Conservation (phyloP, 495 filamentous ascomycete species). For the Aspergillus conjunctus region DNA sequence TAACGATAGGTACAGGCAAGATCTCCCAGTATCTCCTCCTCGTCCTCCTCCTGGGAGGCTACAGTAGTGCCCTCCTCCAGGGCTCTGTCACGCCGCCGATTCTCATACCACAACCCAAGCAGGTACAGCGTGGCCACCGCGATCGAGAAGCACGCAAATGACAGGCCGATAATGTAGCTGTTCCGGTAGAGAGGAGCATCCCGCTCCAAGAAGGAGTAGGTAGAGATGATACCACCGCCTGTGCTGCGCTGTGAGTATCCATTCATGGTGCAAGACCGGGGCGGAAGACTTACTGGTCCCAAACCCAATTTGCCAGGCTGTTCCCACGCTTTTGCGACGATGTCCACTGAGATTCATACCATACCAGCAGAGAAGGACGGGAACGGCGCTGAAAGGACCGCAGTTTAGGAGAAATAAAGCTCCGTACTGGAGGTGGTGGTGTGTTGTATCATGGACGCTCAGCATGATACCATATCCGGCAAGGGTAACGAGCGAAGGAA, state of each 20-base stretch:
- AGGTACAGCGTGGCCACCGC: conserved; percentile 61
- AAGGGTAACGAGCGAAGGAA: conserved; percentile 58
- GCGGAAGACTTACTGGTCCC: conserved; percentile 61
- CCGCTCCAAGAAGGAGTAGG: conserved; percentile 69
- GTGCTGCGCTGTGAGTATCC: neutral
- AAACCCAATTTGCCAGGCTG: conserved; percentile 80
- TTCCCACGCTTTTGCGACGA: conserved; percentile 71
- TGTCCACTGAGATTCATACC: conserved; percentile 85
- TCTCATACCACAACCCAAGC: conserved; percentile 57
- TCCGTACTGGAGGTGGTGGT: conserved; percentile 61
- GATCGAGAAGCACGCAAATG: conserved; percentile 65
- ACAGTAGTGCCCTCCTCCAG: neutral
- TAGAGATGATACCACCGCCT: conserved; percentile 78
- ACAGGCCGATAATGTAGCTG: conserved; percentile 75
- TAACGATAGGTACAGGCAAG: conserved; percentile 32
- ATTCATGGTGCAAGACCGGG: neutral
- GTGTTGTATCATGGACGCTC: conserved; percentile 53
- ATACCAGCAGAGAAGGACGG: conserved; percentile 82
- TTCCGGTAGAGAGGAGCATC: conserved; percentile 70
- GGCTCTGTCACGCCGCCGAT: conserved; percentile 7
- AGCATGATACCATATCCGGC: conserved; percentile 69
- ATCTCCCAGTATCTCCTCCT: conserved; percentile 28
- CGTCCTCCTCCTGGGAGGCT: conserved; percentile 22
- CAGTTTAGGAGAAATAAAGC: conserved; percentile 66
- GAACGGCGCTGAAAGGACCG: conserved; percentile 63